Evolutionary conservation across 202 grass and related monocot species (phyloP), one percentile per base, ranked within the genome.

Genomic region (Miscanthus sacchariflorus): DNA sequence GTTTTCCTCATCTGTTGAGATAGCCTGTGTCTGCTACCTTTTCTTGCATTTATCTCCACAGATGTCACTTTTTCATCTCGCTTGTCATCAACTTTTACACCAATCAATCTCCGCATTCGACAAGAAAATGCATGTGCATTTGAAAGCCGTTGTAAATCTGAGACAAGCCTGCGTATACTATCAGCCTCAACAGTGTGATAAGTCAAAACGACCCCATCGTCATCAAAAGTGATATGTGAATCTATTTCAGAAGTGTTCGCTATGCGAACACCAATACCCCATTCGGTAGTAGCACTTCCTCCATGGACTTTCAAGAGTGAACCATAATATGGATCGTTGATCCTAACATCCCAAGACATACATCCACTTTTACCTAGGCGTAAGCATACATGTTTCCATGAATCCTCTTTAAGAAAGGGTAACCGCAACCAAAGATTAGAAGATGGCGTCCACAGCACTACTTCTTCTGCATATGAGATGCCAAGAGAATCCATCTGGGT

Each of bases 291-390:
- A 72, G 77, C 87, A 78, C 89, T 94, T 63, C 93, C 96, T 74
- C 74, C 89, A 72, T 90, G 74, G 81, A 98, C 84, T 86, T 98
- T 90, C 87, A 87, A 88, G 43, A 98, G 89, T 78, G 93, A 89
- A 56, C 77, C 86, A 85, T 94, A 98, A 89, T 96, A 91, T 63
- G 85, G 78, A 83, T 98, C 96, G 9, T 86, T 91, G 80, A 98
- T 87, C 83, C 95, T 94, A 67, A 94, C 96, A 89, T 95, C 92
- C 93, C 93, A 98, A 66, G 86, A 94, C 93, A 94, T 93, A 70
- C 84, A 90, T 90, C 92, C 96, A 75, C 90, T 83, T 85, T 98
- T 93, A 78, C 92, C 93, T 68, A 96, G 87, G 30, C 82, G 83
- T 80, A 98, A 91, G 79, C 93, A 88, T 88, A 94, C 92, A 78